Base-by-base conservation (phyloP, 2,329 filamentous ascomycete genomes). In the Stagonosporopsis rhizophila region DNA sequence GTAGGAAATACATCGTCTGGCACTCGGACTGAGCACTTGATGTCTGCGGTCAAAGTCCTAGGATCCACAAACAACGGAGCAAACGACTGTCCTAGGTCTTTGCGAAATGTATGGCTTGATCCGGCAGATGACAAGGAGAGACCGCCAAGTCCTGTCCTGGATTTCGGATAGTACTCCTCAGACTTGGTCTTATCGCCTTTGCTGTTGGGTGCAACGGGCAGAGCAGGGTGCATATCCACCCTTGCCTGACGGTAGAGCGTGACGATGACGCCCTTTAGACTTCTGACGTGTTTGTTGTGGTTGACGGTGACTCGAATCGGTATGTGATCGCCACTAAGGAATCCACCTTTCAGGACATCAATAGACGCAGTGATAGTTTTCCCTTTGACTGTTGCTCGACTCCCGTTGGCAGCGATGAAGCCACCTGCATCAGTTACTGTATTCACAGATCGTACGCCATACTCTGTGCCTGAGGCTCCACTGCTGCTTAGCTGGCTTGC, bases 1-100 rank as follows among this genome's bases (percentile, higher is more conserved):
- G 93, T 96, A 0, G 95, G 94, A 66, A 98, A 98, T 0, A 88
- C 87, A 69, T 96, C 91, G 61, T 96, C 92, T 0, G 95, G 95
- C 2, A 98, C 86, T 64, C 91, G 87, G 15, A 99, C 86, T 3
- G 90, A 89, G 4, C 92, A 89, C 15, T 89, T 95, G 38, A 98
- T 86, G 41, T 89, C 89, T 1, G 92, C 87, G 19, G 87, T 89
- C 63, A 97, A 82, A 0, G 88, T 92, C 23, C 76, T 80, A 0
- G 93, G 94, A 69, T 98, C 89, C 50, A 98, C 88, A 51, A 97
- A 91, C 41, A 99, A 81, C 4, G 95, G 93, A 19, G 90, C 89
- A 53, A 96, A 92, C 1, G 90, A 89, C 74, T 99, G 95, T 4
- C 91, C 89, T 3, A 99, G 80, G 73, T 99, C 95, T 74, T 98